Evolutionary conservation across 2,329 filamentous ascomycete genomes (phyloP).

Genomic region (Ceratocystis harringtonii): DNA sequence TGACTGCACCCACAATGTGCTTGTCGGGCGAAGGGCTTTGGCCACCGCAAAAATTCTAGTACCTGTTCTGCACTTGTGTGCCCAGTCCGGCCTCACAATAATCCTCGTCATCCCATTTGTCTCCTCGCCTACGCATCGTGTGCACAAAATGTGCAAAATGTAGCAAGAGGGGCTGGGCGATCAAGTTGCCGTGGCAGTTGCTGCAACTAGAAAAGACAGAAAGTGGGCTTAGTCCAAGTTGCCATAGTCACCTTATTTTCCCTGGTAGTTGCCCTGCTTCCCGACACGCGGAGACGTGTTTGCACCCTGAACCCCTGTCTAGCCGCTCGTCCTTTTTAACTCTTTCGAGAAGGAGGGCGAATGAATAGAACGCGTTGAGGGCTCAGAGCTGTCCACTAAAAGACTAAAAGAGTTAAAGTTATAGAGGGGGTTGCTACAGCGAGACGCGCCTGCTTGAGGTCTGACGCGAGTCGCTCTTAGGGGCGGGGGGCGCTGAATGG

Average conservation of each 20-base stretch:
- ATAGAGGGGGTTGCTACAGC: background rate
- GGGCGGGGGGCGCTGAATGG: background rate
- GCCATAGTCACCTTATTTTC: background rate
- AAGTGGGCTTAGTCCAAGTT: background rate
- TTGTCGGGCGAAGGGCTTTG: no score
- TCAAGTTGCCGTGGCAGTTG: constrained; percentile 3
- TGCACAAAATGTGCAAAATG: background rate
- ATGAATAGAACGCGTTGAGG: background rate
- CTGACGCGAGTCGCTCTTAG: background rate
- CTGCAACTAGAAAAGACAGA: background rate
- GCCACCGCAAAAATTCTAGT: no score
- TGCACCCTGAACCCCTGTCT: background rate
- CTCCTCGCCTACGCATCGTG: background rate
- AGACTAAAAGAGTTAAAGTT: constrained; percentile 2
- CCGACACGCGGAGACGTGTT: background rate
- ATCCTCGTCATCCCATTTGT: background rate
- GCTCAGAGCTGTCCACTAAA: background rate
- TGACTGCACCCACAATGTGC: background rate
- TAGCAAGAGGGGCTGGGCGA: background rate
- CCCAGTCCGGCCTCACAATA: background rate
- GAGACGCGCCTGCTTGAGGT: background rate
- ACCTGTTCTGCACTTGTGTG: background rate
- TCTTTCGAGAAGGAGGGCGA: background rate
- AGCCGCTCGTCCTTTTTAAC: background rate
- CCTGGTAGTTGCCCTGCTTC: background rate